Conservation (phyloP, 306 rosid species). For the Chamaecrista fasciculata region DNA sequence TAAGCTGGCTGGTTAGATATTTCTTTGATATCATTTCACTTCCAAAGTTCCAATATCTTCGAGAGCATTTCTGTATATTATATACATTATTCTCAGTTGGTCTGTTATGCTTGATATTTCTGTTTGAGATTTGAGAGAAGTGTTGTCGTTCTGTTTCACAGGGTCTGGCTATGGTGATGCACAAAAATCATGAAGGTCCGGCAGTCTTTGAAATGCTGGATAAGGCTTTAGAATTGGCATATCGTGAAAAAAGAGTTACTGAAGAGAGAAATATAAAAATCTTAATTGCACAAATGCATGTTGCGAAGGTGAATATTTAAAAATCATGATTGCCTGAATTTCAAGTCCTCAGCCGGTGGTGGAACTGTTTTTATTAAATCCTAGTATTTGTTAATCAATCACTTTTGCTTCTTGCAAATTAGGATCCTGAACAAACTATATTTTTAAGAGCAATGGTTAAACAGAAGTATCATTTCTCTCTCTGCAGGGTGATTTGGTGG, state of each 20-base stretch:
- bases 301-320: conserved; percentile 58
- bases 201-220: conserved; percentile 72
- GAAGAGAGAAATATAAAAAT: conserved; percentile 86
- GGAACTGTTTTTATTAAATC: conserved; percentile 13
- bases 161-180: conserved; percentile 93
- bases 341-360: neutral
- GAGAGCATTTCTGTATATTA: neutral
- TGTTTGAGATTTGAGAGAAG: conserved; percentile 16
- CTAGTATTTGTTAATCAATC: neutral
- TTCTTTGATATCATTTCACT: conserved; percentile 13
- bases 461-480: conserved; percentile 11
- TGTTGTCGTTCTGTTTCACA: conserved; percentile 30
- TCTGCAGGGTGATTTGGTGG: conserved; percentile 79
- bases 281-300: conserved; percentile 85
- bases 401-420: conserved; percentile 3
- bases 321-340: neutral
- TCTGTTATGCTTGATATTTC: neutral
- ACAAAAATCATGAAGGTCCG: conserved; percentile 74
- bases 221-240: conserved; percentile 64
- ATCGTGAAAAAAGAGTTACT: conserved; percentile 52
- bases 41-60: neutral
- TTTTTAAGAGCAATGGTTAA: conserved; percentile 18
- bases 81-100: neutral
- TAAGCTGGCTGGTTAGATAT: conserved; percentile 5
- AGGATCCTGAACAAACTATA: neutral